Percentiles rank a stretch among this genome's conserved stretches.
These are phyloP conservation scores for Pseudogymnoascus sp. DNA, from an alignment of 2,329 filamentous ascomycete species.

Conservation along the genomic window DNA sequence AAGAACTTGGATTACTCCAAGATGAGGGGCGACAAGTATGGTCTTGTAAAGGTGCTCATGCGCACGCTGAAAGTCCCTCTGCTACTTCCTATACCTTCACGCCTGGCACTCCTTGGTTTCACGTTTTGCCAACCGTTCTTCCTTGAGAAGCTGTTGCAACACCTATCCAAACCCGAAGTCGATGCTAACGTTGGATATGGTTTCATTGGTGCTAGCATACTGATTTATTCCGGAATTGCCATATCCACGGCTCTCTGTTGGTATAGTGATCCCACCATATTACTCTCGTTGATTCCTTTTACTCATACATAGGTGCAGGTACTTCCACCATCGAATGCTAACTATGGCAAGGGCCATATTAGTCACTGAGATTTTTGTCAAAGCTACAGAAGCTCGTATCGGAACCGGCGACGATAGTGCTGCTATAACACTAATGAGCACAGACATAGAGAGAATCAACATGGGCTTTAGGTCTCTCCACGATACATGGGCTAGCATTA, in stretches of 20 bases:
- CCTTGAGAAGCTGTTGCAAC: constrained; percentile 30
- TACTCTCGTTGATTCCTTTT: not conserved
- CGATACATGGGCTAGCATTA: constrained; percentile 18
- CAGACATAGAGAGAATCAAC: constrained; percentile 21
- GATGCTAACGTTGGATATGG: constrained; percentile 28
- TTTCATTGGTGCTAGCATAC: constrained; percentile 33
- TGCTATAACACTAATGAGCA: constrained; percentile 24
- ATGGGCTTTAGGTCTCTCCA: constrained; percentile 13
- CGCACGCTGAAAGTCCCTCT: constrained; percentile 23
- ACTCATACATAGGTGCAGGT: constrained; percentile 14
- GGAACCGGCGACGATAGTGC: constrained; percentile 14
- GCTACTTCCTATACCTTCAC: constrained; percentile 26
- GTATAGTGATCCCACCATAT: not conserved
- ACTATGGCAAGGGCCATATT: constrained; percentile 14
- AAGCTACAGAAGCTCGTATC: constrained; percentile 14
- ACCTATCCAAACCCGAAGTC: constrained; percentile 22
- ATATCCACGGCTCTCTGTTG: constrained; percentile 22
- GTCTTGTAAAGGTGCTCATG: constrained; percentile 21
- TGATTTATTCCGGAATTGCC: constrained; percentile 36
- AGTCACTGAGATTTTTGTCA: constrained; percentile 12
- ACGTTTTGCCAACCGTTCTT: constrained; percentile 39
- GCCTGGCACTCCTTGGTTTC: constrained; percentile 34
- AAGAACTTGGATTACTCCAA: constrained; percentile 15
- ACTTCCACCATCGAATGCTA: constrained; percentile 4
- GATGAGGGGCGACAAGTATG: constrained; percentile 14